A percentile compares a stretch with the other conserved stretches of the same genome.
phyloP scores from a whole-genome alignment of 2,329 filamentous ascomycete genomes.

The Nemania sp. region DNA sequence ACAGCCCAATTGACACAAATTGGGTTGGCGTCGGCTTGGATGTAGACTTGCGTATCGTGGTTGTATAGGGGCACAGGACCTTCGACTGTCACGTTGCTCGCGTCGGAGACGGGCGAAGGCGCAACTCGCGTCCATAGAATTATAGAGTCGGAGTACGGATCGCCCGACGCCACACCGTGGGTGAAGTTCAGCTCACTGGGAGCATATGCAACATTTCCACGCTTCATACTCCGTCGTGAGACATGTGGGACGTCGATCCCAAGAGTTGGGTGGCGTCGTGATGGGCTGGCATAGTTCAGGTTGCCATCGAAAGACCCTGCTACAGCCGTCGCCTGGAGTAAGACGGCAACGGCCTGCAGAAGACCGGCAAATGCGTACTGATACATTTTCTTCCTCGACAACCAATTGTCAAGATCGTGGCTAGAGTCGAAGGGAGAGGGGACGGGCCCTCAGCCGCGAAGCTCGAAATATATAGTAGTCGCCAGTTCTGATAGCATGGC shows the following conservation, averaged over 20 bases:
- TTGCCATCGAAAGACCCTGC: constrained; percentile 47
- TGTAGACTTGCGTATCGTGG: constrained; percentile 53
- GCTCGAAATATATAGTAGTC: no score
- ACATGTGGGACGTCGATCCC: constrained; percentile 68
- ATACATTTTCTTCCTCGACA: constrained; percentile 6
- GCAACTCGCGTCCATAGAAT: constrained; percentile 56
- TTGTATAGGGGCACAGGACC: constrained; percentile 49
- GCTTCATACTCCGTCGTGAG: constrained; percentile 54
- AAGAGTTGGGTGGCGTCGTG: constrained; percentile 63
- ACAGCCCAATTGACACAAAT: constrained; percentile 71
- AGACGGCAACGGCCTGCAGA: neutral
- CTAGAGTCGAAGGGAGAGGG: neutral
- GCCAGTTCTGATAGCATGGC: neutral
- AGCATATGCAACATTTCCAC: constrained; percentile 47
- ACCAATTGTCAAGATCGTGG: neutral
- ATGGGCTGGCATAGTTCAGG: constrained; percentile 70
- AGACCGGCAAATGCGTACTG: neutral
- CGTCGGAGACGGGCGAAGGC: constrained; percentile 49
- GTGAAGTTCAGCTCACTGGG: constrained; percentile 62
- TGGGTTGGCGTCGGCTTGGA: constrained; percentile 49
- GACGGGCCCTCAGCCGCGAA: no score
- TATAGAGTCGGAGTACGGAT: constrained; percentile 60
- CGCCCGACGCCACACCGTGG: constrained; percentile 59
- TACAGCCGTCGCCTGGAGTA: constrained; percentile 16
- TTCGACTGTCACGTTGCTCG: constrained; percentile 48